Evolutionary conservation across 495 filamentous ascomycete species (phyloP), one percentile per base, ranked within the genome.

Genomic region (Choiromyces venosus): DNA sequence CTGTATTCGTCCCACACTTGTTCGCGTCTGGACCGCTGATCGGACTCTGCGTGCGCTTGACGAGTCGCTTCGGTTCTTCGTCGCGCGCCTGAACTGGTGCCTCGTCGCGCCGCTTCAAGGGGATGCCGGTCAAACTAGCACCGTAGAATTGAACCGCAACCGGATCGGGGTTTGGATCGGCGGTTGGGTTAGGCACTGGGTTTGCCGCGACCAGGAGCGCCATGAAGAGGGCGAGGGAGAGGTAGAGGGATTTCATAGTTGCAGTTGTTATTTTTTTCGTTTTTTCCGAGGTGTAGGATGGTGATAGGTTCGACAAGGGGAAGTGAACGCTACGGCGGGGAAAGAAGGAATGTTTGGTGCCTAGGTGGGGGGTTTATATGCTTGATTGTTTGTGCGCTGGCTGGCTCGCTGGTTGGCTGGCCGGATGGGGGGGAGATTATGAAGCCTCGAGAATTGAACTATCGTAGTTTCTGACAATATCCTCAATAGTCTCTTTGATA

Each of bases 81-180:
- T 44, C n/a, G 56, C 64, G 8, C 74, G 74, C 37, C 69, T 75
- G n/a, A 37, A 37, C 66, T 16, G 39, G 39, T 52, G 36, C 44
- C 37, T 61, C 61, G 14, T 56, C 67, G 8, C 38, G 36, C 12
- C 73, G 74, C 66, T 76, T 76, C 16, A 33, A 8, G 1, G 74
- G 74, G 6, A 2, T 0, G n/a, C 73, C 75, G 12, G 73, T 77
- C 65, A 65, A 52, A 37, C 75, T 77, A 21, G 75, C 68, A 3
- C 66, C 69, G 66, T 76, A 77, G 25, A 77, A 77, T 19, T 72
- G 42, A 40, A 76, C 68, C 12, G 74, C 75, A 18, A 77, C 75
- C 10, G 75, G 73, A 38, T 77, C 39, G 33, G 75, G 75, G 12
- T 16, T 64, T 18, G 75, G 75, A 16, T 16, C 38, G 29, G 75